These are phyloP conservation scores for Diaporthe sp. DNA, from an alignment of 2,329 filamentous ascomycete genomes.

Conservation along the genomic window DNA sequence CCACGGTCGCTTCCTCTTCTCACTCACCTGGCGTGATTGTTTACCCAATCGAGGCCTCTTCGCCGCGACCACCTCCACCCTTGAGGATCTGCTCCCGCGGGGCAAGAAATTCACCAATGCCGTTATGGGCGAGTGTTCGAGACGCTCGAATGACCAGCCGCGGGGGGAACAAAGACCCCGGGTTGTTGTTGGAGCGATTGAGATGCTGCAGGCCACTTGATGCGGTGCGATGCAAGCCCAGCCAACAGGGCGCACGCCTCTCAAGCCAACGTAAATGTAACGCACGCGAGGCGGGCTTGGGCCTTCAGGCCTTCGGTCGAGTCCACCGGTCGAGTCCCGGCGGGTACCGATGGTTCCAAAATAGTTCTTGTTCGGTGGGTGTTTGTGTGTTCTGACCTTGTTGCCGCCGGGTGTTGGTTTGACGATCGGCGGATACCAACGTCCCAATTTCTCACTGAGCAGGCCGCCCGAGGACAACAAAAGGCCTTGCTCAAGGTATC, in stretches of 20 bases:
- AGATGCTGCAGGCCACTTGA: conserved; percentile 7
- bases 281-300: not conserved
- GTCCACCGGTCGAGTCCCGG: conserved; percentile 22
- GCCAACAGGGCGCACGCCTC: conserved; percentile 16
- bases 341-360: conserved; percentile 21
- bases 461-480: not conserved
- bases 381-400: not conserved
- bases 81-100: not conserved
- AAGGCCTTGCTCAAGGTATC: not conserved
- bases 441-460: not conserved
- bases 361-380: not conserved
- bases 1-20: not conserved
- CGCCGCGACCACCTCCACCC: not conserved
- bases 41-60: not conserved
- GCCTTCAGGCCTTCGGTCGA: not conserved
- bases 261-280: conserved; percentile 27
- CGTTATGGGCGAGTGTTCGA: not conserved
- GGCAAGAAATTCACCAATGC: not conserved
- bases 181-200: conserved; percentile 12
- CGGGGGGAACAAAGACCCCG: not conserved
- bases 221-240: conserved; percentile 9
- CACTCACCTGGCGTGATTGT: conserved; percentile 10
- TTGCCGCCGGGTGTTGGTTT: not conserved
- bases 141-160: not conserved
- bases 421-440: conserved; percentile 3